Percentiles rank a stretch among this genome's conserved stretches.
phyloP scores from a whole-genome alignment of 2,329 filamentous ascomycete genomes.

The Monosporascus sp. region DNA sequence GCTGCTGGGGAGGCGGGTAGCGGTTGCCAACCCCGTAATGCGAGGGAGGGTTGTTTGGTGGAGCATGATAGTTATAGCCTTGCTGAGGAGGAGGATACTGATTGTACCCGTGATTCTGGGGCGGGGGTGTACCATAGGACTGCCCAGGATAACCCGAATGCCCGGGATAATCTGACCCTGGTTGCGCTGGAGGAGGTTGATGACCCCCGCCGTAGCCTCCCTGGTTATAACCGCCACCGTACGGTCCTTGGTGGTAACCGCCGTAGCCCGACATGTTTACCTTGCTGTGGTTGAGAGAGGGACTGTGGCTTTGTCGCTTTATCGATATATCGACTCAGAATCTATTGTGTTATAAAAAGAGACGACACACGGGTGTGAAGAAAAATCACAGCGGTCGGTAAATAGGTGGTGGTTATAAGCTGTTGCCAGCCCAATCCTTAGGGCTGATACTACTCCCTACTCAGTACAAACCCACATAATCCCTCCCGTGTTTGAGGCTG shows the following conservation, averaged over 20 bases:
- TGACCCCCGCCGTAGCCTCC: slow-evolving; percentile 16
- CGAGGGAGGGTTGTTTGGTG: slow-evolving; percentile 6
- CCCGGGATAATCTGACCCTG: background rate
- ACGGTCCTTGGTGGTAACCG: slow-evolving; percentile 31
- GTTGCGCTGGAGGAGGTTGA: background rate
- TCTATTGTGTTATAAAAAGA: background rate
- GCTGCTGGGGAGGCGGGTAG: slow-evolving; percentile 24
- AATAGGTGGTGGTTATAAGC: too few species aligned
- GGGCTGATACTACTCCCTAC: too few species aligned
- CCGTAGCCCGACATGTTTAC: slow-evolving; percentile 29
- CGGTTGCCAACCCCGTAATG: slow-evolving; percentile 12
- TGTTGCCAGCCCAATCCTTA: too few species aligned
- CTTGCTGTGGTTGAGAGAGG: background rate
- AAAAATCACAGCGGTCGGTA: too few species aligned
- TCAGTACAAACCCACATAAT: too few species aligned
- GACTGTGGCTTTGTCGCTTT: background rate
- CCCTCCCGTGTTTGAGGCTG: too few species aligned
- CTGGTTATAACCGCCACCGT: slow-evolving; percentile 23
- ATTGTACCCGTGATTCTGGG: slow-evolving; percentile 21
- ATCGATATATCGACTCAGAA: background rate
- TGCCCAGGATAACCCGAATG: too few species aligned
- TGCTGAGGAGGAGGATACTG: slow-evolving; percentile 16
- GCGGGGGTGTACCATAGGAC: slow-evolving; percentile 19
- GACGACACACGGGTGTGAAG: background rate
- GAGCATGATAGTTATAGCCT: slow-evolving; percentile 9